Conservation (phyloP, 306 rosid genomes). For the Lathyrus aphaca region DNA sequence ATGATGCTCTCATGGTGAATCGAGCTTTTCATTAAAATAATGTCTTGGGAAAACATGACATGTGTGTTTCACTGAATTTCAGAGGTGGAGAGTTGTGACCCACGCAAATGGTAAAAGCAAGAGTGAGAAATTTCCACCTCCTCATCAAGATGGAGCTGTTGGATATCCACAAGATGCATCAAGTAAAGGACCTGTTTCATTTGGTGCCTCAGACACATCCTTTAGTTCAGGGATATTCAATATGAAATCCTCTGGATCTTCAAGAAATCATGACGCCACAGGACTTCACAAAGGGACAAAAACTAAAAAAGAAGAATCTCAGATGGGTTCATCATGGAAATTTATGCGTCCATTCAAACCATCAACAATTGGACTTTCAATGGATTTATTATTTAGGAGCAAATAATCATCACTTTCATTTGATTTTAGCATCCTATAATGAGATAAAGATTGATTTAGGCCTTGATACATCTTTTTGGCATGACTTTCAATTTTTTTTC, state of each 20-base stretch:
- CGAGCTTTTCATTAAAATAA: slow-evolving; percentile 19
- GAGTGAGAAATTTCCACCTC: slow-evolving; percentile 99
- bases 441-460: slow-evolving; percentile 31
- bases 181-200: slow-evolving; percentile 69
- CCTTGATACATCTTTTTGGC: slow-evolving; percentile 35
- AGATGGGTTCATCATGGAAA: slow-evolving; percentile 68
- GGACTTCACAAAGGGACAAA: slow-evolving; percentile 60
- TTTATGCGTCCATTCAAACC: slow-evolving; percentile 82
- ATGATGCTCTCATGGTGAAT: slow-evolving; percentile 29
- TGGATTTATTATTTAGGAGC: slow-evolving; percentile 70
- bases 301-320: slow-evolving; percentile 61
- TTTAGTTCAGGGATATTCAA: slow-evolving; percentile 65
- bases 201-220: slow-evolving; percentile 67
- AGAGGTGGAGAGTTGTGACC: slow-evolving; percentile 90
- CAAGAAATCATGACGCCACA: slow-evolving; percentile 53
- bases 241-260: slow-evolving; percentile 59
- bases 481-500: slow-evolving; percentile 41
- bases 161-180: slow-evolving; percentile 74
- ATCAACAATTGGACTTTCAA: slow-evolving; percentile 72
- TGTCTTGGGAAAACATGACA: slow-evolving; percentile 43
- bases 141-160: slow-evolving; percentile 97
- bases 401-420: slow-evolving; percentile 55
- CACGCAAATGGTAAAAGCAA: slow-evolving; percentile 92
- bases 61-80: slow-evolving; percentile 52
- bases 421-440: slow-evolving; percentile 48